Evolutionary conservation across 192 early-diverging fungal species (phyloP), one percentile per base, ranked within the genome.

Genomic region (Dissophora globulifera): DNA sequence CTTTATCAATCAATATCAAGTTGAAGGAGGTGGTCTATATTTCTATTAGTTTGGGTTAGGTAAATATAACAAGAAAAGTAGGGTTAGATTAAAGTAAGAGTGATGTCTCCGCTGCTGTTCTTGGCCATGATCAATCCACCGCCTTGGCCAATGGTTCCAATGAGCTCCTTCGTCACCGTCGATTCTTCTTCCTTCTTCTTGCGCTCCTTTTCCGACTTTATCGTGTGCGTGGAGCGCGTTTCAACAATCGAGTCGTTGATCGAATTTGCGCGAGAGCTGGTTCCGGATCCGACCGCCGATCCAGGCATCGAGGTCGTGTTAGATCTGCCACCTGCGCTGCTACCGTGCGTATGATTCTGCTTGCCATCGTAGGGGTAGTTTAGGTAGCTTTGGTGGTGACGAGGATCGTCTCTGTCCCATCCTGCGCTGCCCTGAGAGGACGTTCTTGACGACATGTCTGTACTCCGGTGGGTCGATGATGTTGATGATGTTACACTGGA

Each of bases 71-170:
- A n/a, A n/a, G n/a, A n/a, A n/a, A n/a, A n/a, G n/a, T n/a, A n/a
- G n/a, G n/a, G n/a, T 57, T 60, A 75, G 33, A 75, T 54, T 54
- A 75, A 49, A 11, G 62, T 58, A 16, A 76, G 7, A 25, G 58
- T 38, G 11, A 76, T 76, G 45, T 76, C 72, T 8, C 72, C 72
- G 62, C 63, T 67, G 50, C 58, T 60, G 64, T 76, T 76, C 64
- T 76, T 76, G 58, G 38, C 63, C 62, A 76, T 76, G 41, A 76
- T 22, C 31, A 76, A 8, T 0, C 72, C 72, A 22, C 51, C 2
- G 7, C 72, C 72, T 2, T 76, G 62, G 19, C 72, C 72, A 29
- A 76, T 67, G 3, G 52, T 54, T 4, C 72, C 72, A 62, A 76
- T 76, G 13, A 76, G 9, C 52, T 76, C 72, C n/a, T 52, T 65